Evolutionary conservation across 139 green algal genomes (phyloP), one percentile per base, ranked within the genome.

Genomic region (Chlorella sorokiniana): DNA sequence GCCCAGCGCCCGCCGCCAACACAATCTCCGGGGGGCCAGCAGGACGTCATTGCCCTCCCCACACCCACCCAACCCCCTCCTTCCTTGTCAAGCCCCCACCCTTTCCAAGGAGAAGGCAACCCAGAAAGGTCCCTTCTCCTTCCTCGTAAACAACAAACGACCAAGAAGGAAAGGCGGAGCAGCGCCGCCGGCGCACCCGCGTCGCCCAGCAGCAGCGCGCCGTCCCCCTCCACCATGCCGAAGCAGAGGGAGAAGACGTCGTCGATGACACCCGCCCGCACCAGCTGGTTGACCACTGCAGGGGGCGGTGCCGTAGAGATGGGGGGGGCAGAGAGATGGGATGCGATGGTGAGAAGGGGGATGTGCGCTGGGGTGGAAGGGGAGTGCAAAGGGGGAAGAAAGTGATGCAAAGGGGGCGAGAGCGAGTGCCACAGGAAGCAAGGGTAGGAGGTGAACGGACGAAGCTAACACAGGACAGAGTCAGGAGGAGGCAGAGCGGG

Each of bases 221-320:
- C 93, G 35, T 89, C 84, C 29, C 87, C 88, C 51, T 92, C 82
- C 67, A 94, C 89, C n/a, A 83, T 93, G 14, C 94, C 96, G 84
- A 96, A 97, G 86, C 96, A 99, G 18, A 99, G 85, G 2, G 87
- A 88, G 73, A 99, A 98, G 11, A 91, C 84, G 69, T 95, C 82
- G 2, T 93, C 92, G 33, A 97, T 96, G 4, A 87, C 76, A 0
- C 89, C 91, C 0, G 78, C 45, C 0, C 84, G 79, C 1, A 91
- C 91, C 44, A 99, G 81, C 92, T 99, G 94, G 42, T 81, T 68
- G 16, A 75, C 51, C 1, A 78, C 67, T 33, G 51, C 1, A 23
- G 37, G 1, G 51, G n/a, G 9, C 31, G 33, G 48, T 29, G 48
- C 20, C 40, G 41, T 3, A 33, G 72, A 37, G 33, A 44, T 51